A percentile compares a stretch with the other conserved stretches of the same genome.
phyloP scores from a whole-genome alignment of 768 basidiomycete genomes.

The Kwoniella sp. region DNA sequence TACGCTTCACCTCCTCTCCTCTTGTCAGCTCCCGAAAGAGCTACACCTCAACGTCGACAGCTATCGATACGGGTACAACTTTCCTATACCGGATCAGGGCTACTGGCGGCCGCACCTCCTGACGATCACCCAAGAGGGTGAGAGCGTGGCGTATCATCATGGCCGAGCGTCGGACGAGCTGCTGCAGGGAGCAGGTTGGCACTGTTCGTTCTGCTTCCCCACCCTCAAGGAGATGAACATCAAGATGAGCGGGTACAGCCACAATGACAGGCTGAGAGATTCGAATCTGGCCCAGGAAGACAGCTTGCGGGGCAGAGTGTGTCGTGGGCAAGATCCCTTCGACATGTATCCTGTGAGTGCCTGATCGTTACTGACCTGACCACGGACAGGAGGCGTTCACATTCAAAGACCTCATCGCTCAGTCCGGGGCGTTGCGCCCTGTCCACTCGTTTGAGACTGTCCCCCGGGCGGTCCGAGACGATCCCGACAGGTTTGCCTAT shows the following conservation, averaged over 20 bases:
- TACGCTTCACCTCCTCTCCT: constrained; percentile 17
- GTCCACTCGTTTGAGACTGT: constrained; percentile 10
- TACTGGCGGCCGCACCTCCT: constrained; percentile 22
- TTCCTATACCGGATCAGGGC: constrained; percentile 17
- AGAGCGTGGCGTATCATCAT: constrained; percentile 18
- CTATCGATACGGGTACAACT: constrained; percentile 23
- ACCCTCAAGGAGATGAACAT: constrained; percentile 24
- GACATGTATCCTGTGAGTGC: constrained; percentile 33
- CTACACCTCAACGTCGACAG: constrained; percentile 29
- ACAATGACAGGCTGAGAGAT: constrained; percentile 35
- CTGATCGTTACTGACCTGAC: not conserved
- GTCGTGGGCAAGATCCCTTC: constrained; percentile 31
- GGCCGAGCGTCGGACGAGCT: constrained; percentile 7
- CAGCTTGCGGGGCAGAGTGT: constrained; percentile 21
- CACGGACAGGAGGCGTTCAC: constrained; percentile 20
- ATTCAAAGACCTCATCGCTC: constrained; percentile 21
- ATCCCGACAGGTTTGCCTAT: constrained; percentile 25
- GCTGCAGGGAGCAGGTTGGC: constrained; percentile 28
- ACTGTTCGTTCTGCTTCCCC: constrained; percentile 32
- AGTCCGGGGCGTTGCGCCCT: constrained; percentile 8
- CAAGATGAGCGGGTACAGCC: constrained; percentile 35
- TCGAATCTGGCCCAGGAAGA: constrained; percentile 1
- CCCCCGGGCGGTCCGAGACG: constrained; percentile 15
- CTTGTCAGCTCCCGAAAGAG: constrained; percentile 8
- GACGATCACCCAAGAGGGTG: not conserved